Evolutionary conservation across 2,329 filamentous ascomycete species (phyloP).

Genomic region (Coleophoma eucalyptorum): DNA sequence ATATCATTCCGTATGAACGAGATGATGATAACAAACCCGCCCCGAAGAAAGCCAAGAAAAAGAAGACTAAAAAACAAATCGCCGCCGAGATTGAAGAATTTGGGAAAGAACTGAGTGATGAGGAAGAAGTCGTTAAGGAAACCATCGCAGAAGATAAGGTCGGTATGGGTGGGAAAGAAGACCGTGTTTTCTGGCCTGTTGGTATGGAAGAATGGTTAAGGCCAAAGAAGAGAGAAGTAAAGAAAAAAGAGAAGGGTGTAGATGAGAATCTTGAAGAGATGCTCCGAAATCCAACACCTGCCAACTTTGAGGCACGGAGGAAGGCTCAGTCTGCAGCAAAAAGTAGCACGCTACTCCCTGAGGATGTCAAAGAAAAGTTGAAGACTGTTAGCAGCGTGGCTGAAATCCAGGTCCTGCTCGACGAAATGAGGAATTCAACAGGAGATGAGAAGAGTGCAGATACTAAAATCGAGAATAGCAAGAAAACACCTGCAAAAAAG

Average conservation of each 20-base stretch:
- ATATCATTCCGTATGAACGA: constrained; percentile 73
- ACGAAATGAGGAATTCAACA: background rate
- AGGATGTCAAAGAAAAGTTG: constrained; percentile 15
- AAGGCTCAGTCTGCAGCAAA: constrained; percentile 12
- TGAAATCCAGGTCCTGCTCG: constrained; percentile 21
- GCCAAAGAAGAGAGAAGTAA: constrained; percentile 70
- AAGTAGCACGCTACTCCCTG: constrained; percentile 14
- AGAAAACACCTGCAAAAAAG: background rate
- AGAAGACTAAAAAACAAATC: constrained; percentile 34
- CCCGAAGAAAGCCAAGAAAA: constrained; percentile 41
- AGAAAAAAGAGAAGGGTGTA: constrained; percentile 34
- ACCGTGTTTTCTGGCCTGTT: constrained; percentile 84
- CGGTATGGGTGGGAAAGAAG: constrained; percentile 80
- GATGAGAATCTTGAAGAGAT: constrained; percentile 28
- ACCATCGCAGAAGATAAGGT: constrained; percentile 57
- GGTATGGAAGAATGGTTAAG: constrained; percentile 89
- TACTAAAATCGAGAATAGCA: background rate
- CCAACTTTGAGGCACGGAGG: constrained; percentile 22
- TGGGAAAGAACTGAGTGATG: constrained; percentile 27
- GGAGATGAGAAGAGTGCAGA: constrained; percentile 1
- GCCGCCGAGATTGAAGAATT: constrained; percentile 27
- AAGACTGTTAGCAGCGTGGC: constrained; percentile 12
- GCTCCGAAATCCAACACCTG: constrained; percentile 22
- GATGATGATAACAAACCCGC: constrained; percentile 66
- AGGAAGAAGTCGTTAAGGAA: constrained; percentile 31